Evolutionary conservation across 176 grass and related monocot species (phyloP), one percentile per base, ranked within the genome.

Genomic region (Themeda triandra): DNA sequence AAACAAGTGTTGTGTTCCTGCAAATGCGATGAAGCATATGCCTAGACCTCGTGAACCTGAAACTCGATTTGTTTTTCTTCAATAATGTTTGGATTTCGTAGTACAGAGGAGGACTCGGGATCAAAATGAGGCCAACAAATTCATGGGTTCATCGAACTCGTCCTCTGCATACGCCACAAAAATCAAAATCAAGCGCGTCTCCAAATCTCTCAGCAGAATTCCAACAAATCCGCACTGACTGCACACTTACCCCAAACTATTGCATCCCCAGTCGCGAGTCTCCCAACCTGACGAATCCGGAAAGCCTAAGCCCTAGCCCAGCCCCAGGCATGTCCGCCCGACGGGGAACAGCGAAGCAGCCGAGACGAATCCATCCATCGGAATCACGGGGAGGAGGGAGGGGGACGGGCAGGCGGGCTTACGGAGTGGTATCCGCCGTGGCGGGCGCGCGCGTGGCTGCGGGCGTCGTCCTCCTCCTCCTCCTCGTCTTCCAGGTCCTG

Each of bases 361-460:
- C 8, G 35, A 59, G 41, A 65, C 35, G 65, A 58, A 77, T 35
- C 33, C 33, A n/a, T n/a, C n/a, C n/a, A 35, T 87, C 85, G 37
- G 53, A 66, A 69, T 82, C 69, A 32, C 23, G 33, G 86, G 7
- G 68, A 41, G 39, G 41, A 10, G 8, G 18, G 32, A 17, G 53
- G n/a, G n/a, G n/a, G n/a, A 73, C 10, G n/a, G 87, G 24, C 53
- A 45, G 69, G n/a, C n/a, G n/a, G n/a, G 62, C 32, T 86, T 83
- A 90, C 88, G 17, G 88, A 90, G 66, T 86, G 80, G 80, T 88
- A 90, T 4, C 71, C 77, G 72, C 63, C 58, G 68, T 33, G 58
- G 68, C 42, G 80, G 76, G 24, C 69, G 44, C n/a, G n/a, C 21
- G 71, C 78, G 54, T 69, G 82, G 32, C 78, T 69, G n/a, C 80